A percentile compares a stretch with the other conserved stretches of the same genome.
Conservation (phyloP, 805 yeast genomes). For the Nakazawaea wyomingensis region DNA sequence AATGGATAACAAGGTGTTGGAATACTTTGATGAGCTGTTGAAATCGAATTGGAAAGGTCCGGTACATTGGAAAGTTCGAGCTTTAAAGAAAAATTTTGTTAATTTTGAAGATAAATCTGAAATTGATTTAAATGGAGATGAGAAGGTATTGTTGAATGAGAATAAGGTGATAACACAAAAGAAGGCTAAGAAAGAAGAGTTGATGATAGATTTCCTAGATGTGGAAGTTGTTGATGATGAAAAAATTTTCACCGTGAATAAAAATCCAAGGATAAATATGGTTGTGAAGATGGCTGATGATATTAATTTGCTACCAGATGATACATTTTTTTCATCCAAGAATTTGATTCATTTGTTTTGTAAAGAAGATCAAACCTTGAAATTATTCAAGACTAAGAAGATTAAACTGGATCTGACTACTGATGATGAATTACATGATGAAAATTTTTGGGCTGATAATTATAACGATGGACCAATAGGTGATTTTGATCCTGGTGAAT, state of each 20-base stretch:
- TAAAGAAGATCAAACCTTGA: constrained; percentile 45
- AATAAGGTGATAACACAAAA: neutral
- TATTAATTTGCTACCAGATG: constrained; percentile 62
- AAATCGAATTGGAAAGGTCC: constrained; percentile 78
- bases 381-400: constrained; percentile 16
- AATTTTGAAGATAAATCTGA: neutral
- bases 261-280: constrained; percentile 26
- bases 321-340: constrained; percentile 64
- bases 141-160: neutral
- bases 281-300: constrained; percentile 37
- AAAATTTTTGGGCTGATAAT: constrained; percentile 66
- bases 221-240: constrained; percentile 33
- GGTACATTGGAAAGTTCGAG: constrained; percentile 79
- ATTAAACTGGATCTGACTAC: constrained; percentile 18
- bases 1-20: constrained; percentile 58
- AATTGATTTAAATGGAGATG: neutral
- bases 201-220: constrained; percentile 18
- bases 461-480: constrained; percentile 35
- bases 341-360: constrained; percentile 62
- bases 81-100: constrained; percentile 37
- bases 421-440: constrained; percentile 41
- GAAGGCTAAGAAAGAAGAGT: constrained; percentile 25
- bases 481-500: constrained; percentile 15
- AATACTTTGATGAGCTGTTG: constrained; percentile 70
- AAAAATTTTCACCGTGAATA: constrained; percentile 18